Base-by-base conservation (phyloP, 495 filamentous ascomycete species). In the Aspergillus olivimuriae region DNA sequence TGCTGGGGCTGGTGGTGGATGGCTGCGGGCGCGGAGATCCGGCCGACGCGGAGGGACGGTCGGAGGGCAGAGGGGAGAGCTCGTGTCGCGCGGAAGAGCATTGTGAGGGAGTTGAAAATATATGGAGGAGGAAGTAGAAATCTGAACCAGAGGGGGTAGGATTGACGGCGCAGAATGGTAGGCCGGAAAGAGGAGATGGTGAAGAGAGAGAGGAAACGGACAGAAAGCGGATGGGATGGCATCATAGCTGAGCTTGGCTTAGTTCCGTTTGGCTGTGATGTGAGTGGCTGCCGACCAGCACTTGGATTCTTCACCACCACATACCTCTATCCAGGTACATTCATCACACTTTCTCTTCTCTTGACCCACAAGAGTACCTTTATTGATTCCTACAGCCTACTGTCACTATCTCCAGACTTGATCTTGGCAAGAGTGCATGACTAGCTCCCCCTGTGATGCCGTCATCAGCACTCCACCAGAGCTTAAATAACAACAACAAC, bases 51-150 rank as follows among this genome's bases (percentile, higher is more conserved):
- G 41, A 58, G 54, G 15, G 62, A 40, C 31, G 57, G 48, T 17
- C 58, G 57, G 23, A 34, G n/a, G 12, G 47, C 22, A 14, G 40
- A 31, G 21, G 43, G 31, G 20, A 54, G 51, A 36, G 56, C 38
- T 44, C 56, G 60, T 21, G 66, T 47, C 4, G 50, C 47, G 47
- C 68, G 64, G 39, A 61, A 58, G 11, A 71, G 52, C 68, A 71
- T 64, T 12, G 16, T 34, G 24, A 24, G 9, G 18, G 18, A 17
- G 18, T n/a, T n/a, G n/a, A n/a, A n/a, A n/a, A n/a, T n/a, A n/a
- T n/a, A n/a, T n/a, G n/a, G n/a, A n/a, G 16, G 10, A 22, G 18
- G 8, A 9, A 15, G 33, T 12, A 19, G 2, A 6, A 16, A 28
- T 14, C 34, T 38, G 21, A 28, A 37, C 12, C 20, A n/a, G 9